Base-by-base conservation (phyloP, 2,329 filamentous ascomycete species). In the Phialocephala subalpina region DNA sequence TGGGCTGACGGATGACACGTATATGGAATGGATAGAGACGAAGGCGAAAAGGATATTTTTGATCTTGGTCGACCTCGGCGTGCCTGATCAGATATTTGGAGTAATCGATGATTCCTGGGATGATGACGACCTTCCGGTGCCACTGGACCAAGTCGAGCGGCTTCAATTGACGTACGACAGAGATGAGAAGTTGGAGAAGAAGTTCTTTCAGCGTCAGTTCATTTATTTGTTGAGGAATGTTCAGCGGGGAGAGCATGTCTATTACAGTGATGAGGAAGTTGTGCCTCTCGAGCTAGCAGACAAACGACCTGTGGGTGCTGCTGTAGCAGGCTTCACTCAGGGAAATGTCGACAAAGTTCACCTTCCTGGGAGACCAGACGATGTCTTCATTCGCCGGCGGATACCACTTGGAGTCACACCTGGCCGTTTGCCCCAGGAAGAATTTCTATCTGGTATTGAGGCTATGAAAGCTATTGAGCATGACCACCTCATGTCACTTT, bases 21-120 rank as follows among this genome's bases (percentile, higher is more conserved):
- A 94, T 76, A 89, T 91, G 82, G 90, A 93, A 75, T 93, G 91
- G 89, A 92, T 94, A 64, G 80, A 91, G 56, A 81, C 86, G 63
- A 90, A 89, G 72, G 89, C 90, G 7, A 89, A 88, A 73, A 84
- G 88, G 56, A 82, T 93, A 45, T 94, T 93, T 73, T 81, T 94
- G 56, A 88, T 92, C 45, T 81, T 94, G 29, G 82, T 88, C 62
- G 90, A 93, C 72, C 80, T 93, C 27, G 89, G 88, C 36, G 83
- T 91, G 12, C 86, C 91, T 0, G 89, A 92, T 71, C 89, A 91
- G 75, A 93, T 94, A 67, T 94, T 94, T 73, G 86, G 86, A 49
- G 82, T 92, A 60, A 87, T 93, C 65, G 91, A 94, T 77, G 88
- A 91, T 73, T 90, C 89, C 25, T 93, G 90, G 90, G 90, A 92